These are phyloP conservation scores for Colletotrichum siamense DNA, from an alignment of 2,329 filamentous ascomycete species.

Conservation along the genomic window DNA sequence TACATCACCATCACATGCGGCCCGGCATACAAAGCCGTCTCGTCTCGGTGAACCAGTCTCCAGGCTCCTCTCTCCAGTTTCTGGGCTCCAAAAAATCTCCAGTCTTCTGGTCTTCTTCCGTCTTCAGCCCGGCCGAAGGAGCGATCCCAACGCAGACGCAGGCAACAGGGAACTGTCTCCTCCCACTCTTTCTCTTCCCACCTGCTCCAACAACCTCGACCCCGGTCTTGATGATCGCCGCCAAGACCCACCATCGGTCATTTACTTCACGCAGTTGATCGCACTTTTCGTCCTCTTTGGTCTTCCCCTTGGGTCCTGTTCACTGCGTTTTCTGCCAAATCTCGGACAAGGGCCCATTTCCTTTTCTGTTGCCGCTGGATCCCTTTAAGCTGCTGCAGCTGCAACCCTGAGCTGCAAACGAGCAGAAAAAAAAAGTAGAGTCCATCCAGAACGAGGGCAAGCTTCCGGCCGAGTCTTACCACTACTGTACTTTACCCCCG, in stretches of 20 bases:
- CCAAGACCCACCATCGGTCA: slow-evolving; percentile 22
- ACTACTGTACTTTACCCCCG: slow-evolving; percentile 8
- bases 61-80: background rate
- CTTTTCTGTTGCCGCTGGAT: slow-evolving; percentile 1
- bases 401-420: background rate
- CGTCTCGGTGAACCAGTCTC: background rate
- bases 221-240: slow-evolving; percentile 23
- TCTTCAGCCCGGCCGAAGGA: background rate
- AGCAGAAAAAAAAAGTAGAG: background rate
- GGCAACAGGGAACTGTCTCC: background rate
- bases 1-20: background rate
- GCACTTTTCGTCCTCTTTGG: slow-evolving; percentile 13
- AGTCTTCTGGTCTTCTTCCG: background rate
- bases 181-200: background rate
- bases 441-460: background rate
- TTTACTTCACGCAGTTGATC: slow-evolving; percentile 23
- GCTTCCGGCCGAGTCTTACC: background rate
- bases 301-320: background rate
- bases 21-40: background rate
- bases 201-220: background rate
- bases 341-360: slow-evolving; percentile 7
- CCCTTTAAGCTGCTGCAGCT: slow-evolving; percentile 17
- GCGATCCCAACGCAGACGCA: background rate
- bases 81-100: background rate
- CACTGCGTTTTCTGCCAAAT: background rate